Conservation (phyloP, 352 stramenopile species). For the Ophiocytium majus region DNA sequence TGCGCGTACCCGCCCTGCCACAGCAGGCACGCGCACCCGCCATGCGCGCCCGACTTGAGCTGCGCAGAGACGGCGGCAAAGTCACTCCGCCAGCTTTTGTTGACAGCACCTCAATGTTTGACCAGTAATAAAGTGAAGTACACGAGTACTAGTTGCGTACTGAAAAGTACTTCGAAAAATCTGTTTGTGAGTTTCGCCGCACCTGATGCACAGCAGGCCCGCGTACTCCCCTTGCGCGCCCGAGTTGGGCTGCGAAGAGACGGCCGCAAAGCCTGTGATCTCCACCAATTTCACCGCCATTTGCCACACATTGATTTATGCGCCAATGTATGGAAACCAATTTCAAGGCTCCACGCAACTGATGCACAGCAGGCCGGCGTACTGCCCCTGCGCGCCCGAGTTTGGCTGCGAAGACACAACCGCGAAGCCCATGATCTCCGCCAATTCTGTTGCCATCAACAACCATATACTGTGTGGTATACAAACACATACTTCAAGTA, state of each 20-base stretch:
- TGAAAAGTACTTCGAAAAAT: conserved; percentile 95
- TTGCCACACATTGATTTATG: no score
- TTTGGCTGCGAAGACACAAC: conserved; percentile 96
- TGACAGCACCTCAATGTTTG: no score
- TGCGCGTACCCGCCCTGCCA: no score
- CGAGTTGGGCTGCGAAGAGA: conserved; percentile 96
- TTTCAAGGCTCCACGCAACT: no score
- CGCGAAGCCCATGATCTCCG: conserved; percentile 95
- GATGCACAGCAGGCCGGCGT: conserved; percentile 93
- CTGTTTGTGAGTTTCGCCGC: conserved; percentile 82
- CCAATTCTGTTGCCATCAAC: no score
- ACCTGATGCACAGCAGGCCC: conserved; percentile 85
- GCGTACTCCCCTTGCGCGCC: conserved; percentile 96
- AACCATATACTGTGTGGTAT: no score
- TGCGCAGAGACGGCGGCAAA: conserved; percentile 94
- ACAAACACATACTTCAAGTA: no score
- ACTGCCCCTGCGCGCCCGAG: conserved; percentile 95
- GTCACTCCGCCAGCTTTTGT: no score
- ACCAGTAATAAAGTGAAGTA: no score
- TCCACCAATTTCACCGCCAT: conserved; percentile 68
- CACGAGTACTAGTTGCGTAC: no score
- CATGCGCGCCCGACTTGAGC: conserved; percentile 94
- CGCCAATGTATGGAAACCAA: no score
- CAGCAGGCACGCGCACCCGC: conserved; percentile 94
- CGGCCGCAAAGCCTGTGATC: conserved; percentile 94